Conservation (phyloP, 78 protist species). For the Cyanophora paradoxa region DNA sequence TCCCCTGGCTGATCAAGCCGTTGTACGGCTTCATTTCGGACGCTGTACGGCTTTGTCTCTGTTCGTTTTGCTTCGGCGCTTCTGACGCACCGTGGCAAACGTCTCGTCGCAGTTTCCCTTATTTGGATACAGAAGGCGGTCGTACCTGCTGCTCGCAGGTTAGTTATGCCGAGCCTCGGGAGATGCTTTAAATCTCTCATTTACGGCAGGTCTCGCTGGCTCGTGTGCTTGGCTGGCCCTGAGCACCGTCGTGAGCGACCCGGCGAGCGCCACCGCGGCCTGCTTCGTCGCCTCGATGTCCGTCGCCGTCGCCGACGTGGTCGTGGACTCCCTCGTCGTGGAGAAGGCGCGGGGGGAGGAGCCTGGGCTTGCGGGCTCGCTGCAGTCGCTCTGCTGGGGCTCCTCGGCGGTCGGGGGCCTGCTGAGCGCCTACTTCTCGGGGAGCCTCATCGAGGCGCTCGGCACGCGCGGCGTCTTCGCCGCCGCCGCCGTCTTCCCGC, state of each 20-base stretch:
- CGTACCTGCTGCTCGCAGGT: not conserved
- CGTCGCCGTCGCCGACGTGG: conserved; percentile 11
- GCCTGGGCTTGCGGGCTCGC: not conserved
- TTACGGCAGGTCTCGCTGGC: conserved; percentile 1
- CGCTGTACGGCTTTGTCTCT: too few species aligned
- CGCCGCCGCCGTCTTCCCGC: not conserved
- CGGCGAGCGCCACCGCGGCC: too few species aligned
- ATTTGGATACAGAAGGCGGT: not conserved
- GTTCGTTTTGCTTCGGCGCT: too few species aligned
- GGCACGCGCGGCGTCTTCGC: not conserved
- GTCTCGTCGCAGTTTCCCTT: too few species aligned
- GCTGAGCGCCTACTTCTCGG: not conserved
- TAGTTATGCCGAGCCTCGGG: not conserved
- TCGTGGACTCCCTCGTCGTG: conserved; percentile 8
- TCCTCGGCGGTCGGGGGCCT: not conserved
- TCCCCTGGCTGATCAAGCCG: conserved; percentile 5
- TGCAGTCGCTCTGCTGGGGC: conserved; percentile 16
- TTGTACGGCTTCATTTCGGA: conserved; percentile 11
- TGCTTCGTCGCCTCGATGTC: not conserved
- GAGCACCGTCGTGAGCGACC: too few species aligned
- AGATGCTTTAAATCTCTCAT: too few species aligned
- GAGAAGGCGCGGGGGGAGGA: not conserved
- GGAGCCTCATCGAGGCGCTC: not conserved
- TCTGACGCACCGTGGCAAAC: too few species aligned
- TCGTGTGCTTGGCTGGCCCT: not conserved